These are phyloP conservation scores for Smittium culicis DNA, from an alignment of 371 early-diverging fungal species.

Conservation along the genomic window DNA sequence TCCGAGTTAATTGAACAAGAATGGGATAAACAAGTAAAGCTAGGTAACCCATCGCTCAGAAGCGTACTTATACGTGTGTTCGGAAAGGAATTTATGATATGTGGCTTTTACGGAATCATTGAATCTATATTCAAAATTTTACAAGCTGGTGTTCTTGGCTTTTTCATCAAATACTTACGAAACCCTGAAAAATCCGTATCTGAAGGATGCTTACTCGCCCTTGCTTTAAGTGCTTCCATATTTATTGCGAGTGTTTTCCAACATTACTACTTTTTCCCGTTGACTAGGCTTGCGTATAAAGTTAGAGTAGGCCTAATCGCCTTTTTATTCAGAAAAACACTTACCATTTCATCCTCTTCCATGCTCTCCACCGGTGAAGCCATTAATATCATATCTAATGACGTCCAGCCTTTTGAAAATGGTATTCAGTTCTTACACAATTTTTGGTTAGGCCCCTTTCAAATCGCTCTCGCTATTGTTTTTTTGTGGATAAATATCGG, in stretches of 20 bases:
- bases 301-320: conserved; percentile 32
- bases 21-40: conserved; percentile 8
- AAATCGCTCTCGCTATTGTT: background rate
- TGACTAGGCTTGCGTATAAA: conserved; percentile 28
- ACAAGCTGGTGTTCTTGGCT: conserved; percentile 21
- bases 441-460: conserved; percentile 12
- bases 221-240: conserved; percentile 21
- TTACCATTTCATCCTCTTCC: conserved; percentile 27
- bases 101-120: conserved; percentile 6
- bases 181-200: conserved; percentile 7
- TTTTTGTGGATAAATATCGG: conserved; percentile 1
- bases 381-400: conserved; percentile 37
- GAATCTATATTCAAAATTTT: conserved; percentile 18
- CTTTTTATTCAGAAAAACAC: conserved; percentile 33
- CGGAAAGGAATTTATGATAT: background rate
- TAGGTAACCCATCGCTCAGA: conserved; percentile 1
- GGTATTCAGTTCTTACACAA: conserved; percentile 15
- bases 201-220: conserved; percentile 25
- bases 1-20: background rate
- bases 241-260: conserved; percentile 25
- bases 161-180: conserved; percentile 30
- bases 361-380: conserved; percentile 34
- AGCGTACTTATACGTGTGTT: conserved; percentile 1
- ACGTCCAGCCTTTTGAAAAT: conserved; percentile 38
- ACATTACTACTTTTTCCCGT: conserved; percentile 30